Base-by-base conservation (phyloP, 164 flowering plant species). In the Macadamia tetraphylla region DNA sequence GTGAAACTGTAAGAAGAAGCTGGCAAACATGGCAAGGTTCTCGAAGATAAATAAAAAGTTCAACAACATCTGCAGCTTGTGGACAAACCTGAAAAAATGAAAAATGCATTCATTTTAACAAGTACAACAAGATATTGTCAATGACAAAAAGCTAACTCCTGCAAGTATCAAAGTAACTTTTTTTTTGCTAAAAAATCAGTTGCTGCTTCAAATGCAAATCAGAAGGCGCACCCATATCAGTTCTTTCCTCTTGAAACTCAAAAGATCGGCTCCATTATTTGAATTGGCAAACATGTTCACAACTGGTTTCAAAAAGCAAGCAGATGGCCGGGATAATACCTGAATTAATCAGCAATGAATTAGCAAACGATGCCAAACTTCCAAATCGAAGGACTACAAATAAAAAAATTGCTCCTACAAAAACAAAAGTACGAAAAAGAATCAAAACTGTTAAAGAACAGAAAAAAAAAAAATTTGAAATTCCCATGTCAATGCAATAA, bases 21-120 rank as follows among this genome's bases (percentile, higher is more conserved):
- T 95, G 95, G 70, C 96, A 90, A 72, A 85, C 98, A 83, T 92
- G 99, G 79, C 97, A 90, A 72, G 99, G 99, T 86, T 92, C 97
- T 60, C 84, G 74, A 60, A 95, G 98, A 78, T 84, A 92, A 66
- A 95, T 83, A 70, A 89, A 85, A 69, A 95, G 79, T 78, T 95
- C 98, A 76, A 89, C 85, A 71, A 85, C 89, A 78, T 92, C 96
- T n/a, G 94, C 86, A 70, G 85, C 90, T 73, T 88, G 91, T 35
- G 95, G 87, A 67, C 86, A 90, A 73, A 94, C 90, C 98, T 94
- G 87, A 63, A 42, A 70, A 65, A 68, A 48, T 53, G 60, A n/a
- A 71, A 17, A 63, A 48, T 55, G 64, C 60, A 71, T 23, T 40
- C 10, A 69, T 40, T 48, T 42, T 56, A 67, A 63, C 11, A 18